Base-by-base conservation (phyloP, 331 rosid genomes). In the Erythrophleum ivorense region DNA sequence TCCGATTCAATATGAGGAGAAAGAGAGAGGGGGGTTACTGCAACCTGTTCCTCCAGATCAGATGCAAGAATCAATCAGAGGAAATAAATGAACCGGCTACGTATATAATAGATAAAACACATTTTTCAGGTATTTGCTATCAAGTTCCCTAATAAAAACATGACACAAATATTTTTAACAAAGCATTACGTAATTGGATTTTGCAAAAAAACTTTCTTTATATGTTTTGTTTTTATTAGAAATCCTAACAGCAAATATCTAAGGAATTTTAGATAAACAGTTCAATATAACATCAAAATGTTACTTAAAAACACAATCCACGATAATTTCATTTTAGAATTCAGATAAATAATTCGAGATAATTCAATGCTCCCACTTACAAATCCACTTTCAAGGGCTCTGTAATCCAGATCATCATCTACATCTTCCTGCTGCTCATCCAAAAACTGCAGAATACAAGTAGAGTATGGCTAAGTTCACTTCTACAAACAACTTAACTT, bases 341-440 rank as follows among this genome's bases (percentile, higher is more conserved):
- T 60, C 29, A 4, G 66, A 4, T 11, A 11, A 29, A 12, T 49
- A 67, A 67, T 38, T 19, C 29, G n/a, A 19, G 18, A 43, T 67
- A 19, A 29, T 68, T 14, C 34, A 31, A 52, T 24, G 46, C 34
- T 72, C 24, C 69, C 76, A 93, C 99, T 93, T 92, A 95, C 99
- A 84, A 86, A 95, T 87, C 97, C 99, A 70, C 80, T 92, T 88
- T 96, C 97, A 53, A 96, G 94, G 38, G 99, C 99, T 83, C 91
- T 83, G 89, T 88, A 93, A 86, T 96, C 99, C 85, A 91, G 81
- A 81, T 92, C 97, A 14, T 87, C 97, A 33, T 91, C 95, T 29
- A 2, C 15, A 75, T 87, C 93, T 65, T 92, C 92, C 73, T 84
- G 92, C 89, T 92, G 84, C 83, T 92, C 91, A 36, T 96, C 95